Percentiles rank a stretch among this genome's conserved stretches.
phyloP scores from a whole-genome alignment of 1,284 basidiomycete genomes.

The Rhodotorula sp. region DNA sequence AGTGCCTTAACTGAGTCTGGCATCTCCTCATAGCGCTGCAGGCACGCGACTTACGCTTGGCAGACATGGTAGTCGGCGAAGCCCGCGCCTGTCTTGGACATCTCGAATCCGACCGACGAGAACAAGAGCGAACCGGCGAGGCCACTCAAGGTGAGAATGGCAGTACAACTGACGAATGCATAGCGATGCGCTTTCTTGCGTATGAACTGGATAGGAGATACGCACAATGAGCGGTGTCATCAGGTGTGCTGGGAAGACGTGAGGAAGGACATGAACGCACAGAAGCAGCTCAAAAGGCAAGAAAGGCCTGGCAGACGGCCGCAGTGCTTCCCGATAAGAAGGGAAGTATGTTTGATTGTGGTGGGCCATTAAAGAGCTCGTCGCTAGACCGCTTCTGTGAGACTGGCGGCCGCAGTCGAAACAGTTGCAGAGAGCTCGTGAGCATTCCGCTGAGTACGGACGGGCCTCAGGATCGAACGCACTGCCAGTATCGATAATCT shows the following conservation, averaged over 20 bases:
- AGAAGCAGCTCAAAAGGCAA: conserved; percentile 11
- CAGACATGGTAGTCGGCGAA: not conserved
- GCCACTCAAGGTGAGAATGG: not conserved
- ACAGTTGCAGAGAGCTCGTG: no score
- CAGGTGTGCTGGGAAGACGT: no score
- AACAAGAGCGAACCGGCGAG: conserved; percentile 6
- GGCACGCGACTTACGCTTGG: no score
- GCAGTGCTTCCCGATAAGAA: not conserved
- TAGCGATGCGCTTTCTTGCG: not conserved
- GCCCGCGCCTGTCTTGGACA: not conserved
- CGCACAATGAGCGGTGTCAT: no score
- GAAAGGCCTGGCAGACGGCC: conserved; percentile 11
- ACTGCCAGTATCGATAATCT: conserved; percentile 13
- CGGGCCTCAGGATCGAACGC: not conserved
- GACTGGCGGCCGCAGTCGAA: not conserved
- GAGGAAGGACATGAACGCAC: no score
- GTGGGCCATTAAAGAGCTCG: not conserved
- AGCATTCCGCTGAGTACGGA: not conserved
- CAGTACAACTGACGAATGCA: not conserved
- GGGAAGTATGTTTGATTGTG: conserved; percentile 10
- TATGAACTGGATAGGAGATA: no score
- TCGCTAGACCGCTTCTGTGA: conserved; percentile 1
- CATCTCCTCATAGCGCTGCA: no score
- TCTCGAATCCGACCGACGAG: not conserved
- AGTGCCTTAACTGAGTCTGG: no score